phyloP scores from a whole-genome alignment of 1,139 yeast genomes.

The Debaryomyces psychrophilus region DNA sequence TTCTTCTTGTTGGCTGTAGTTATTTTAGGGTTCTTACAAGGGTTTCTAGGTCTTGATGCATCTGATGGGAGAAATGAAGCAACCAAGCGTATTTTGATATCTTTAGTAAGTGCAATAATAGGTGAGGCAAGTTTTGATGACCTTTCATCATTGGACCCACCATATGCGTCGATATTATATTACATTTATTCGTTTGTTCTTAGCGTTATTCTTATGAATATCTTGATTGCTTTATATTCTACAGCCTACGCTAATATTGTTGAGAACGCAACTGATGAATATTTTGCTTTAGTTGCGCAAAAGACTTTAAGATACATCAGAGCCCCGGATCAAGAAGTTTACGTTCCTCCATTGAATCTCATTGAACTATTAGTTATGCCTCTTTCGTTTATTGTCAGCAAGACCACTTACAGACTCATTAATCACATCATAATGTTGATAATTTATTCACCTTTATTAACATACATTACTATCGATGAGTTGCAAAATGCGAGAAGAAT shows the following conservation, averaged over 20 bases:
- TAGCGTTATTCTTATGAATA: slow-evolving; percentile 73
- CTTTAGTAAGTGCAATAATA: slow-evolving; percentile 69
- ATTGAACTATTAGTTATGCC: slow-evolving; percentile 59
- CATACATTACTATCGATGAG: slow-evolving; percentile 65
- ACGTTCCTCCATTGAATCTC: slow-evolving; percentile 83
- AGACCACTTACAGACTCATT: slow-evolving; percentile 33
- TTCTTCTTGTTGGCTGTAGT: slow-evolving; percentile 73
- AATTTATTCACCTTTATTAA: slow-evolving; percentile 68
- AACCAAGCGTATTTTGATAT: slow-evolving; percentile 62
- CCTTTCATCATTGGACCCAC: slow-evolving; percentile 75
- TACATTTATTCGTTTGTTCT: slow-evolving; percentile 78
- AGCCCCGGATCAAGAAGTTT: slow-evolving; percentile 86
- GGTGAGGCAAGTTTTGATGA: slow-evolving; percentile 75
- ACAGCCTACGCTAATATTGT: slow-evolving; percentile 82
- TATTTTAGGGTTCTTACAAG: slow-evolving; percentile 81
- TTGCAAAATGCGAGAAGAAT: slow-evolving; percentile 68
- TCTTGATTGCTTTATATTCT: slow-evolving; percentile 80
- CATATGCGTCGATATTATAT: slow-evolving; percentile 77
- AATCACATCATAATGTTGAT: slow-evolving; percentile 61
- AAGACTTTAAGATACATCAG: slow-evolving; percentile 82
- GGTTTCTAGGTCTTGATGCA: slow-evolving; percentile 83
- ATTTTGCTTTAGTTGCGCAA: slow-evolving; percentile 81
- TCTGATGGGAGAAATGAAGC: slow-evolving; percentile 85
- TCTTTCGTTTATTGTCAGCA: slow-evolving; percentile 31
- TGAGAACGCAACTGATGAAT: slow-evolving; percentile 82